Conservation (phyloP, 2,329 filamentous ascomycete genomes). For the Sclerotinia nivalis region DNA sequence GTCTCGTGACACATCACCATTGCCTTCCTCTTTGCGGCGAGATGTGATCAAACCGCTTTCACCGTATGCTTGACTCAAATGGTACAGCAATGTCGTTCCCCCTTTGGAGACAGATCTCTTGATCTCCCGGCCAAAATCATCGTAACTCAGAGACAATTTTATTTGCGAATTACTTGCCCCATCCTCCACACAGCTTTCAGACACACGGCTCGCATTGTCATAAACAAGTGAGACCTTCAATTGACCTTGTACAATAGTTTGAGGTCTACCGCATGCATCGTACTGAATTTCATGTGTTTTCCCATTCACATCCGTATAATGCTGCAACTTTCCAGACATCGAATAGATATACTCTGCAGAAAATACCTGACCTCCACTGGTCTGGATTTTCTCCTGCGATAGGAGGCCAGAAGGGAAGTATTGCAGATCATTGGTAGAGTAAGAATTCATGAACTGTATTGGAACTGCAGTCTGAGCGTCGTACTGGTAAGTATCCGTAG, state of each 20-base stretch:
- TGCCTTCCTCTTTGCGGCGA: not conserved
- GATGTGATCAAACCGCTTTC: slow-evolving; percentile 1
- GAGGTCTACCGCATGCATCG: slow-evolving; percentile 11
- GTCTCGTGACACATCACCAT: not conserved
- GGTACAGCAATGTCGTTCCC: slow-evolving; percentile 2
- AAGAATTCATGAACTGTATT: not conserved
- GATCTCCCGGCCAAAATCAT: slow-evolving; percentile 17
- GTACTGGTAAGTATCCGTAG: slow-evolving; percentile 12
- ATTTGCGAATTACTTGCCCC: not conserved
- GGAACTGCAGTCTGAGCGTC: slow-evolving; percentile 8
- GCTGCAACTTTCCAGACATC: slow-evolving; percentile 15
- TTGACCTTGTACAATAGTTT: not conserved
- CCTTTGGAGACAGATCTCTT: slow-evolving; percentile 9
- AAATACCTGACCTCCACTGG: not conserved
- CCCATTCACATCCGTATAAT: slow-evolving; percentile 11
- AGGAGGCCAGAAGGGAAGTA: slow-evolving; percentile 8
- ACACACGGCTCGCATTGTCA: slow-evolving; percentile 12
- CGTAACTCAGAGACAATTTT: not conserved
- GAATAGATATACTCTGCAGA: slow-evolving; percentile 1
- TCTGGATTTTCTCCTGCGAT: slow-evolving; percentile 2
- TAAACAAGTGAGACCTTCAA: slow-evolving; percentile 15
- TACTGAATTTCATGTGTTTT: slow-evolving; percentile 9
- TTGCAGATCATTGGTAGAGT: slow-evolving; percentile 13
- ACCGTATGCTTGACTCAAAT: slow-evolving; percentile 15
- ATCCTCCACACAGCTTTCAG: slow-evolving; percentile 12